Base-by-base conservation (phyloP, 1,139 yeast species). In the Pichia sp. region DNA sequence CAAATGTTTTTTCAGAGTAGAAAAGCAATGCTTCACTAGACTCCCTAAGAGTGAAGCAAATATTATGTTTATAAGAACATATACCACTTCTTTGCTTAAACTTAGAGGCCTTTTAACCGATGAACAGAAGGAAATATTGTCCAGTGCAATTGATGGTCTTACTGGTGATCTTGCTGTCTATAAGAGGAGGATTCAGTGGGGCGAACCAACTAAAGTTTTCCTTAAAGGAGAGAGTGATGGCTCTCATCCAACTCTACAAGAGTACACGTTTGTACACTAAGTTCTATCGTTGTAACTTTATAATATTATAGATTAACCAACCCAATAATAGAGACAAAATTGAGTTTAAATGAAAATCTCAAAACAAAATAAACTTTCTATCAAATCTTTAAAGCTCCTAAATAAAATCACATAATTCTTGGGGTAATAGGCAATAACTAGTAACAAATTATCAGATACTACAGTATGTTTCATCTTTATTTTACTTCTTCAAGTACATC, bases 21-120 rank as follows among this genome's bases (percentile, higher is more conserved):
- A 82, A 57, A 69, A 86, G 47, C 87, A 82, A 58, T 67, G 67
- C 1, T 69, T 82, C 43, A 75, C 84, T 0, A 70, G 82, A 50
- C 63, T 82, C 39, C 85, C 85, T 2, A 61, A 70, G 43, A 57
- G 81, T 1, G 67, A 68, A 6, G 82, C 81, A 0, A 64, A 78
- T 12, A 62, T 78, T 4, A 80, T 82, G 62, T 73, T 82, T 1
- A 76, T 80, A 41, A 64, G 87, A 55, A 85, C 94, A 0, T 83
- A 82, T 52, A 61, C 78, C 43, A 71, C 80, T 11, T 86, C 90
- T n/a, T 59, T 83, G 58, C 61, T 73, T 27, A 63, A 71, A 35
- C 59, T 85, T 42, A 73, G 74, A 50, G 31, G 29, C 1, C 6
- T 23, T 3, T 26, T 47, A 22, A 63, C 64, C 2, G 86, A 82